These are phyloP conservation scores for Geosiphon pyriformis DNA, from an alignment of 192 early-diverging fungal species.

Conservation along the genomic window DNA sequence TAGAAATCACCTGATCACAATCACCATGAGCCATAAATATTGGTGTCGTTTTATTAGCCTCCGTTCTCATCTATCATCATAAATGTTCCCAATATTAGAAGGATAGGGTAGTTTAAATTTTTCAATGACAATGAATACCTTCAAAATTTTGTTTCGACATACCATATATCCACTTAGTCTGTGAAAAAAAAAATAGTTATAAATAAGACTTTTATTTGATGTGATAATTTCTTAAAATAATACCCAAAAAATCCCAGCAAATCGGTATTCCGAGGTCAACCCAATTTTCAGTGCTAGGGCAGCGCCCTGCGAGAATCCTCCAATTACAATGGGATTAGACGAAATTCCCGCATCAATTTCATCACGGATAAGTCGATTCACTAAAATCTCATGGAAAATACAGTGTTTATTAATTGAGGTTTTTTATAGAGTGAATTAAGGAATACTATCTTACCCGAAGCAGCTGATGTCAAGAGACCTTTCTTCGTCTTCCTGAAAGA, in stretches of 20 bases:
- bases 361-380: conserved; percentile 38
- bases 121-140: too few species aligned
- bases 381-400: too few species aligned
- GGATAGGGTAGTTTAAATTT: too few species aligned
- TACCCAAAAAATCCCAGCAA: conserved; percentile 33
- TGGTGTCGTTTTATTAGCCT: conserved; percentile 64
- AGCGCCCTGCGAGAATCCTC: conserved; percentile 92
- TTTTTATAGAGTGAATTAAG: too few species aligned
- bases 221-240: too few species aligned
- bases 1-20: conserved; percentile 50
- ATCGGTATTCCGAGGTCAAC: conserved; percentile 60
- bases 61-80: conserved; percentile 44
- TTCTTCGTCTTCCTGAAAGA: conserved; percentile 27
- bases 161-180: conserved; percentile 78
- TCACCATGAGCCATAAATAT: conserved; percentile 85
- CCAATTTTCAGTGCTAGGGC: conserved; percentile 69
- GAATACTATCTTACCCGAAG: conserved; percentile 1
- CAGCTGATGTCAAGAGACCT: neutral
- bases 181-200: too few species aligned
- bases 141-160: conserved; percentile 41
- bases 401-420: too few species aligned
- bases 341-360: conserved; percentile 80
- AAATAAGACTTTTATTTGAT: too few species aligned
- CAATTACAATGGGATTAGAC: conserved; percentile 78
- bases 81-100: too few species aligned